Conservation (phyloP, 805 yeast genomes). For the Yamadazyma kitorensis region DNA sequence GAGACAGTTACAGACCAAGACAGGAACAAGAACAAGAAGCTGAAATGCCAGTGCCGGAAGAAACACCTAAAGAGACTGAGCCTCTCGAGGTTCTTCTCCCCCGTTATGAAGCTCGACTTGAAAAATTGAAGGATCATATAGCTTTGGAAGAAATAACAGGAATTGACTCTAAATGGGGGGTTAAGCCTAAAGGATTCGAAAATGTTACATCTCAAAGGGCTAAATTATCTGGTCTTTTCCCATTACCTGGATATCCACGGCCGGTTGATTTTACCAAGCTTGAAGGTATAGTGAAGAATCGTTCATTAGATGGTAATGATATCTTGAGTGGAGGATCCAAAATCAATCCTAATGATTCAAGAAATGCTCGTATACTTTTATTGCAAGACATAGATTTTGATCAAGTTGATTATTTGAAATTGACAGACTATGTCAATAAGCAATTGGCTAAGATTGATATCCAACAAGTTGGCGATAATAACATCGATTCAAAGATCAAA, state of each 20-base stretch:
- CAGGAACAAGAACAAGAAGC: background rate
- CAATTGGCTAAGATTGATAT: constrained; percentile 44
- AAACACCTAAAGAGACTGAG: constrained; percentile 2
- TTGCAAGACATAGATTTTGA: constrained; percentile 32
- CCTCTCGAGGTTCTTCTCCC: constrained; percentile 18
- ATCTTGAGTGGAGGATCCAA: constrained; percentile 32
- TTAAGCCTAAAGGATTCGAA: constrained; percentile 70
- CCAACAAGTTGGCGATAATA: constrained; percentile 28
- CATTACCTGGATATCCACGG: constrained; percentile 64
- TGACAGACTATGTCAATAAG: constrained; percentile 45
- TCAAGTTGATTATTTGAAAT: constrained; percentile 29
- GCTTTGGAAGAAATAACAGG: constrained; percentile 54
- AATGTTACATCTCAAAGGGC: constrained; percentile 72
- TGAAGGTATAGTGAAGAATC: constrained; percentile 36
- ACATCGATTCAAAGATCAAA: constrained; percentile 32
- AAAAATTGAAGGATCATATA: constrained; percentile 35
- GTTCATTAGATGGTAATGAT: constrained; percentile 26
- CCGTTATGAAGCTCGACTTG: constrained; percentile 23
- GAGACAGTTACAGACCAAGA: constrained; percentile 4
- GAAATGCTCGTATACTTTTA: constrained; percentile 29
- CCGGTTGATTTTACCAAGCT: constrained; percentile 42
- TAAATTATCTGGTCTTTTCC: constrained; percentile 74
- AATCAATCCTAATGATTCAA: constrained; percentile 39
- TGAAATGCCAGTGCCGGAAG: constrained; percentile 1
- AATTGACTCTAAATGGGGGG: constrained; percentile 63